These are phyloP conservation scores for Chlorella sp. DNA, from an alignment of 139 green algal species.

Conservation along the genomic window DNA sequence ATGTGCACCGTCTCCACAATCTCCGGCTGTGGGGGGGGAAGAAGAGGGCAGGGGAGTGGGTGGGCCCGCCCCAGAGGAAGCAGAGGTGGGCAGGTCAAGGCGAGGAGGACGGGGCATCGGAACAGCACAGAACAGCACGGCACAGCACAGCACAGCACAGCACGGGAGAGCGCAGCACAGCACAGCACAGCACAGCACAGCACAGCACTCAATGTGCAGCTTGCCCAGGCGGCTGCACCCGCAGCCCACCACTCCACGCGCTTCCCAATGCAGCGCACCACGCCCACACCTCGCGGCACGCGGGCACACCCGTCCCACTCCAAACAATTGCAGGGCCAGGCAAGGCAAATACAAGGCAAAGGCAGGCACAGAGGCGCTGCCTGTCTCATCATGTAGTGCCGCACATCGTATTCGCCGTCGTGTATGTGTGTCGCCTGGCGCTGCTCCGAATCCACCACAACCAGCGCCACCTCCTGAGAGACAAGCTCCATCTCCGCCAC, in stretches of 20 bases:
- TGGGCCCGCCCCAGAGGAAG: not conserved
- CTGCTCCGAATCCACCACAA: not conserved
- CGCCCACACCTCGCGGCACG: too few relatives aligned
- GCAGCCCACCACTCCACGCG: too few relatives aligned
- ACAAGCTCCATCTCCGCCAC: slow-evolving; percentile 10
- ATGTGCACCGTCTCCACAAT: slow-evolving; percentile 19
- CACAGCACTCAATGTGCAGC: not conserved
- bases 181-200: not conserved
- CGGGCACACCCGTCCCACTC: too few relatives aligned
- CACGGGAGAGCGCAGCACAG: not conserved
- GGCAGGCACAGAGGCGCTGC: too few relatives aligned
- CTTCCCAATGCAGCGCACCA: too few relatives aligned
- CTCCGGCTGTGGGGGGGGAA: not conserved
- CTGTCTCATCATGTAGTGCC: too few relatives aligned
- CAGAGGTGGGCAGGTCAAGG: not conserved
- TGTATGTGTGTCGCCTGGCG: not conserved
- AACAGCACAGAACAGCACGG: too few relatives aligned
- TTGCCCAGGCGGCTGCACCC: not conserved
- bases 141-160: not conserved
- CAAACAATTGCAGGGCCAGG: too few relatives aligned
- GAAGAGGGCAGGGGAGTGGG: not conserved
- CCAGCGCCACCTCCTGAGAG: slow-evolving; percentile 8
- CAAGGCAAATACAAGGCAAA: not conserved
- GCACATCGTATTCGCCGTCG: not conserved
- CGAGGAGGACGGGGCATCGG: not conserved